Base-by-base conservation (phyloP, 2,329 filamentous ascomycete genomes). In the Corniculantispora saksenae region DNA sequence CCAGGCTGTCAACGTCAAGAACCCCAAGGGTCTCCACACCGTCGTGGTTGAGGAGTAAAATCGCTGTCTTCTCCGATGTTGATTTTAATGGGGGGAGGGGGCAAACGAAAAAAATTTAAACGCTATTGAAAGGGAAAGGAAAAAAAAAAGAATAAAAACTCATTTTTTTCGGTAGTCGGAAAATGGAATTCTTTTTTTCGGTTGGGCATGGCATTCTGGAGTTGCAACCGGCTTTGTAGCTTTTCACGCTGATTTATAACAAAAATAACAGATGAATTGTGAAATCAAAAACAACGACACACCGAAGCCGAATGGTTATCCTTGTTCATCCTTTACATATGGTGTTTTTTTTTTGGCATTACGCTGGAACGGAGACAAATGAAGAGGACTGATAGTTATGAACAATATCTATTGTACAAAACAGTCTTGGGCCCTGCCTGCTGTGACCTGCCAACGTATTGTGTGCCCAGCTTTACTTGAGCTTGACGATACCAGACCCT, bases 1-100 rank as follows among this genome's bases (percentile, higher is more conserved):
- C 75, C 94, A 99, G 90, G 95, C 95, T 76, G 95, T 99, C 81
- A 97, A 97, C 84, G 94, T 98, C 81, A 97, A 98, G 92, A 91
- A 97, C 85, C 89, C 93, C 83, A 98, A 97, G 92, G 94, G 95
- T 82, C 91, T 99, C 75, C 89, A 91, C 80, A 99, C 95, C 74
- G 89, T 91, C 76, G 87, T 97, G 76, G 94, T 99, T 71, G 88
- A 90, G 83, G 87, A 90, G 79, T 51, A 65, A 38, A 40, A n/a
- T n/a, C n/a, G n/a, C n/a, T n/a, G n/a, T n/a, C n/a, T n/a, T n/a
- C n/a, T n/a, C n/a, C n/a, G n/a, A n/a, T n/a, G n/a, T n/a, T n/a
- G 13, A 23, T 27, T 10, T 23, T 32, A n/a, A 25, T 60, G n/a
- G 54, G 35, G 38, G 23, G n/a, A 23, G 25, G 38, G 40, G 17